Percentiles rank a stretch among this genome's conserved stretches.
Evolutionary conservation across 331 rosid species (phyloP).

Genomic region (Malus hybrid): DNA sequence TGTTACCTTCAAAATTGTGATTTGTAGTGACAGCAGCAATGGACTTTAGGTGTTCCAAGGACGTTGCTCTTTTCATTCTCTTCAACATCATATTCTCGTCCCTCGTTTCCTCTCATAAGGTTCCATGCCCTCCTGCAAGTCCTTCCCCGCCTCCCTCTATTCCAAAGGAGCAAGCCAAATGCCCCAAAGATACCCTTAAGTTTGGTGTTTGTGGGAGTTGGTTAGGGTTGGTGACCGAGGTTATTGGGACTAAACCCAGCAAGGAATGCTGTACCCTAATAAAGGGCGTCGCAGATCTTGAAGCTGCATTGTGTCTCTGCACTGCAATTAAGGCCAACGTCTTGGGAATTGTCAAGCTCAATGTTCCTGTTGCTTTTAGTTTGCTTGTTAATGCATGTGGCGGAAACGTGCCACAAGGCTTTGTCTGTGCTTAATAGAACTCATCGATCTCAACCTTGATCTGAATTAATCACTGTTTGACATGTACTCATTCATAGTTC

Average conservation of each 20-base stretch:
- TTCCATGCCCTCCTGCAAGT: slow-evolving; percentile 37
- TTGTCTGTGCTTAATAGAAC: slow-evolving; percentile 43
- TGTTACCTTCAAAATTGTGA: no score
- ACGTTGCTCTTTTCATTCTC: slow-evolving; percentile 13
- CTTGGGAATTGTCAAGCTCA: slow-evolving; percentile 36
- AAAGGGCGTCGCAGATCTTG: slow-evolving; percentile 62
- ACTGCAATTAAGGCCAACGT: slow-evolving; percentile 59
- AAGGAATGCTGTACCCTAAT: slow-evolving; percentile 50
- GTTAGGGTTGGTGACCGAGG: slow-evolving; percentile 58
- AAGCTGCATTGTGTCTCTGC: slow-evolving; percentile 73
- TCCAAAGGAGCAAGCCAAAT: slow-evolving; percentile 21
- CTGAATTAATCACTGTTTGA: background rate
- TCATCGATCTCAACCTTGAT: background rate
- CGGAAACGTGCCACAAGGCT: slow-evolving; percentile 56
- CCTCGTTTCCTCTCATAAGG: slow-evolving; percentile 13
- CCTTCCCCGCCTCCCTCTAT: slow-evolving; percentile 14
- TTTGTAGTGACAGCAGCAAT: slow-evolving; percentile 2
- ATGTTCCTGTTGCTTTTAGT: slow-evolving; percentile 51
- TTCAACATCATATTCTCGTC: slow-evolving; percentile 20
- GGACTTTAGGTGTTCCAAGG: slow-evolving; percentile 7
- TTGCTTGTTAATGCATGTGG: slow-evolving; percentile 50
- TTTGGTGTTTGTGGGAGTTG: slow-evolving; percentile 70
- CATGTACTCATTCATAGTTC: background rate
- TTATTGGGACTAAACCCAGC: slow-evolving; percentile 58
- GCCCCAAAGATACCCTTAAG: slow-evolving; percentile 36